Percentiles rank a stretch among this genome's conserved stretches.
Evolutionary conservation across 306 rosid genomes (phyloP).

Genomic region (Mimosa pudica): DNA sequence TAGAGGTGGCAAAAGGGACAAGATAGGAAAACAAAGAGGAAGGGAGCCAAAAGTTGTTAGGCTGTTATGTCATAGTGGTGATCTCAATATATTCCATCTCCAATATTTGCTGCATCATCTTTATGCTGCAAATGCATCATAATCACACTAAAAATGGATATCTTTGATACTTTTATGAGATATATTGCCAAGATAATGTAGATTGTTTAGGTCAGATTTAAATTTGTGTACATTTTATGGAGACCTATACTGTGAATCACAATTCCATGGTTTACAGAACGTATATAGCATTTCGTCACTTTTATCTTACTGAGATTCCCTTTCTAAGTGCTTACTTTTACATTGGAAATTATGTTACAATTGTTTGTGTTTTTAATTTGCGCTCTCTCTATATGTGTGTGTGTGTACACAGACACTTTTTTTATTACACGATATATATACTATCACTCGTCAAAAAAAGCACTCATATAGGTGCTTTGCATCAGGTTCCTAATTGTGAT

Average conservation of each 20-base stretch:
- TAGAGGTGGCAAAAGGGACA: not conserved
- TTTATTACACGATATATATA: too few species aligned
- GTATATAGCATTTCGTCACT: too few species aligned
- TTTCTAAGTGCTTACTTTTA: too few species aligned
- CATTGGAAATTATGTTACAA: too few species aligned
- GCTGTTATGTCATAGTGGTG: not conserved
- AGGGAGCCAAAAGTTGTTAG: conserved; percentile 4
- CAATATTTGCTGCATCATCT: not conserved
- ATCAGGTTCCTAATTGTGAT: too few species aligned
- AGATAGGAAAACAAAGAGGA: not conserved
- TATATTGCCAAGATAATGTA: not conserved
- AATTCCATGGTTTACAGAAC: too few species aligned
- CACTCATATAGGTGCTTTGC: too few species aligned
- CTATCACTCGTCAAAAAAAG: too few species aligned
- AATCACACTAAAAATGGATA: not conserved
- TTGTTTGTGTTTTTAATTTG: too few species aligned
- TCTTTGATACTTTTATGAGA: not conserved
- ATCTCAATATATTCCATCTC: not conserved
- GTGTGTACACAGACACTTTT: too few species aligned
- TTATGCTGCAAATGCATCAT: not conserved
- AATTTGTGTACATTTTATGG: not conserved
- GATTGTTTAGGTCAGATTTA: not conserved
- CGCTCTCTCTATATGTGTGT: too few species aligned
- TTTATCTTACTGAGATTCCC: too few species aligned
- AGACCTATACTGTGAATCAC: not conserved